Evolutionary conservation across 129 eudicot genomes (phyloP), one percentile per base, ranked within the genome.

Genomic region (Centaurea solstitialis): DNA sequence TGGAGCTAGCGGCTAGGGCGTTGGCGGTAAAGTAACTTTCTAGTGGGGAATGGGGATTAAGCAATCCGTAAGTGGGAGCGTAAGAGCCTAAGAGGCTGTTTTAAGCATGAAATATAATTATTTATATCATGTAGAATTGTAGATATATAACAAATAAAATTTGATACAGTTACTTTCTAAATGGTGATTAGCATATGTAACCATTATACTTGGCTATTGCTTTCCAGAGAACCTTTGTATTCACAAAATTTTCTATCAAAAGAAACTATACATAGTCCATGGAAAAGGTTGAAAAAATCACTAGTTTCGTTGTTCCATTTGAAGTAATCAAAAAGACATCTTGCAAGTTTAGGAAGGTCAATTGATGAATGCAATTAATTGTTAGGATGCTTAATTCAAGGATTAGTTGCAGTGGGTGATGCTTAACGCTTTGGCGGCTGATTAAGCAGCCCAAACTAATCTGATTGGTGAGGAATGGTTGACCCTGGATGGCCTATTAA

Each of bases 1-100:
- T 10, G 17, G 17, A 3, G 59, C 4, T 45, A 3, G 22, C 7
- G 15, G 22, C 23, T 73, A 3, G 12, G 4, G 15, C 13, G 12
- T 73, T 43, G 77, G 20, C 9, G 13, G 23, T n/a, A 53, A 65
- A 73, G 66, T 73, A 73, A 24, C 66, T 8, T 72, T 72, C 64
- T 41, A 41, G n/a, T n/a, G n/a, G n/a, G n/a, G n/a, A n/a, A 26
- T 12, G 39, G 66, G 67, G 77, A 22, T 43, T 73, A 45, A 45
- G 23, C n/a, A 20, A 23, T 41, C 20, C 45, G 1, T 41, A 12
- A 23, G 61, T 2, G 57, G 67, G 40, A 74, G 67, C 47, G 28
- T 28, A 74, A 50, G 68, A n/a, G n/a, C n/a, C n/a, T n/a, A n/a
- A n/a, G n/a, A 75, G 79, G 79, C 47, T 75, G 17, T 7, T 15